phyloP scores from a whole-genome alignment of 2,329 filamentous ascomycete species.

The Colletotrichum eremochloae region DNA sequence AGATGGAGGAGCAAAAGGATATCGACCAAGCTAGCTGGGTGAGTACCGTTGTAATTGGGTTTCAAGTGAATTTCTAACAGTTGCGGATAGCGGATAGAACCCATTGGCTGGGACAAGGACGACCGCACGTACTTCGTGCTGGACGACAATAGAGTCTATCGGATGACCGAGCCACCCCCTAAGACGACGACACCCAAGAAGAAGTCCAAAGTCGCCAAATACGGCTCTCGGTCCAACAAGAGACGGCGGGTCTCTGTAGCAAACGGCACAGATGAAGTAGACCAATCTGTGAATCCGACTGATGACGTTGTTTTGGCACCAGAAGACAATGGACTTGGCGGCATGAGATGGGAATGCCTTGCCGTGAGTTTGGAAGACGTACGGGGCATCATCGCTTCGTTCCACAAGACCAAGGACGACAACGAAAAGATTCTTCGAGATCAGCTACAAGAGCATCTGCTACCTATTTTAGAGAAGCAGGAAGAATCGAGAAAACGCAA shows the following conservation, averaged over 20 bases:
- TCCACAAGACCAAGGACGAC: slow-evolving; percentile 82
- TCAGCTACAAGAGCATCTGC: slow-evolving; percentile 80
- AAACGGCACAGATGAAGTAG: slow-evolving; percentile 54
- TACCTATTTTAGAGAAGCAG: slow-evolving; percentile 87
- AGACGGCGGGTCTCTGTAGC: slow-evolving; percentile 71
- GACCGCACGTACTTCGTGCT: slow-evolving; percentile 91
- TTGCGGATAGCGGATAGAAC: slow-evolving; percentile 75
- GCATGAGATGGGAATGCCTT: slow-evolving; percentile 90
- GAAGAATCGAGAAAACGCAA: slow-evolving; percentile 80
- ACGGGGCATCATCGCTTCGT: slow-evolving; percentile 74
- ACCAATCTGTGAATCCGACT: slow-evolving; percentile 44
- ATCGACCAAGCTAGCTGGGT: slow-evolving; percentile 88
- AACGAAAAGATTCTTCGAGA: slow-evolving; percentile 86
- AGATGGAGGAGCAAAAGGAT: slow-evolving; percentile 86
- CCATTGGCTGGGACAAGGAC: slow-evolving; percentile 88
- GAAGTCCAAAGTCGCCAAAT: slow-evolving; percentile 75
- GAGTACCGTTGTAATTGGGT: slow-evolving; percentile 50
- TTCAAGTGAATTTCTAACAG: not conserved
- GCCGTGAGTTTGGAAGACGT: slow-evolving; percentile 87
- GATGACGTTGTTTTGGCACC: slow-evolving; percentile 47
- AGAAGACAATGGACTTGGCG: slow-evolving; percentile 77
- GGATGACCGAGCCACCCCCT: slow-evolving; percentile 80
- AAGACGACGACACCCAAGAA: slow-evolving; percentile 73
- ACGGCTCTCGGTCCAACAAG: slow-evolving; percentile 76
- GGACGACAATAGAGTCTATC: slow-evolving; percentile 94